Conservation (phyloP, 768 basidiomycete species). For the Heimioporus sp. region DNA sequence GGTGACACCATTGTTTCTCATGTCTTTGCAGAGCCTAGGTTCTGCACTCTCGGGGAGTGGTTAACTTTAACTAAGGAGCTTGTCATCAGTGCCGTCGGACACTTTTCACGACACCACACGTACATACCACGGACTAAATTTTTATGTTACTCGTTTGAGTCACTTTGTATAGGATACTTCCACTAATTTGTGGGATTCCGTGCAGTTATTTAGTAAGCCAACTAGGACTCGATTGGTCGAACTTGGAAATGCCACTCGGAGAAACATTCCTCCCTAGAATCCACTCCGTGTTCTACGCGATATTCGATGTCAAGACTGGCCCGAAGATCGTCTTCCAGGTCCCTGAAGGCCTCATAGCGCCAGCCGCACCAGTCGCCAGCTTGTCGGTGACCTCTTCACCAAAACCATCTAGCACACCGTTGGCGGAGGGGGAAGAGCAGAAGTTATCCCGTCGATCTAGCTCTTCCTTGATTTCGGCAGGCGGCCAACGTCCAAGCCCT, state of each 20-base stretch:
- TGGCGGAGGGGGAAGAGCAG: constrained; percentile 34
- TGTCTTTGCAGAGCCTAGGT: constrained; percentile 13
- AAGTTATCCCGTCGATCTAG: constrained; percentile 52
- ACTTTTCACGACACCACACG: constrained; percentile 7
- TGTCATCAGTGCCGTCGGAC: constrained; percentile 6
- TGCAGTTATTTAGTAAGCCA: too few species aligned
- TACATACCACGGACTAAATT: constrained; percentile 20
- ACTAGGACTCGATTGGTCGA: too few species aligned
- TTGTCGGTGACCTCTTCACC: constrained; percentile 34
- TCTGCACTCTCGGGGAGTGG: constrained; percentile 14
- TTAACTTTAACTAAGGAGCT: background rate
- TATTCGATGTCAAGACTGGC: constrained; percentile 83
- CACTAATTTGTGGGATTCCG: background rate
- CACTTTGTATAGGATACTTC: background rate
- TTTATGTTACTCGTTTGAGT: background rate
- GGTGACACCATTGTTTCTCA: constrained; percentile 10
- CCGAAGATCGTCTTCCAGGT: constrained; percentile 93
- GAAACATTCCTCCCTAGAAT: constrained; percentile 78
- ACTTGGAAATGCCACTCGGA: constrained; percentile 37
- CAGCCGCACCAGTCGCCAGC: constrained; percentile 30
- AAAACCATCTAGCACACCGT: constrained; percentile 29
- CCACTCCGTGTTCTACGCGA: constrained; percentile 90
- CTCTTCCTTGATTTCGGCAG: constrained; percentile 47
- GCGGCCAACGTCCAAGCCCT: constrained; percentile 42
- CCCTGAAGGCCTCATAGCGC: constrained; percentile 83